These are phyloP conservation scores for bread wheat (Triticum aestivum) DNA, from an alignment of 176 grass and related monocot species.

Conservation along the genomic window DNA sequence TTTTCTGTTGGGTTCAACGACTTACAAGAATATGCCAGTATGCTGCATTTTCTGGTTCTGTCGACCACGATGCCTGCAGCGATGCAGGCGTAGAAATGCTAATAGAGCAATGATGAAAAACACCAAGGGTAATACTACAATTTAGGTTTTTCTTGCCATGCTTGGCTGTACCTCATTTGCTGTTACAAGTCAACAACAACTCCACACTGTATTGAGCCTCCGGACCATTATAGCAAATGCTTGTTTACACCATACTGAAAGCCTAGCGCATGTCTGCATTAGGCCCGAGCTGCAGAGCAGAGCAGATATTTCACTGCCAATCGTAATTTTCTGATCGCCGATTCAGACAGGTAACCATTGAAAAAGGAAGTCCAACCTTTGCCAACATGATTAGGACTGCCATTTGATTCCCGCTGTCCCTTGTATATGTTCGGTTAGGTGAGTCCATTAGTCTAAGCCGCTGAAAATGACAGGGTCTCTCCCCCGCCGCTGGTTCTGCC, in stretches of 20 bases:
- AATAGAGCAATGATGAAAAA: not conserved
- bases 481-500: not conserved
- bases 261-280: slow-evolving; percentile 11
- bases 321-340: not conserved
- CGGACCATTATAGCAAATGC: not conserved
- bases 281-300: not conserved
- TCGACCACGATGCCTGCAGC: not conserved
- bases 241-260: slow-evolving; percentile 31
- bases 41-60: not conserved
- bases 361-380: not conserved
- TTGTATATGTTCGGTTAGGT: not conserved
- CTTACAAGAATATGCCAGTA: not conserved
- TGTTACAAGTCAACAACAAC: not conserved
- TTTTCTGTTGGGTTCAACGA: not conserved
- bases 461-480: slow-evolving; percentile 14
- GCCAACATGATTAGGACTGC: slow-evolving; percentile 25
- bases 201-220: not conserved
- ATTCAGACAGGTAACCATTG: slow-evolving; percentile 8
- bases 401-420: slow-evolving; percentile 26
- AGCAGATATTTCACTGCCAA: slow-evolving; percentile 32
- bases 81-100: not conserved
- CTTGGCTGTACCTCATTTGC: not conserved
- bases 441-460: slow-evolving; percentile 25
- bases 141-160: not conserved
- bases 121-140: not conserved